Percentiles rank a stretch among this genome's conserved stretches.
These are phyloP conservation scores for Colletotrichum gigasporum DNA, from an alignment of 2,329 filamentous ascomycete species.

Conservation along the genomic window DNA sequence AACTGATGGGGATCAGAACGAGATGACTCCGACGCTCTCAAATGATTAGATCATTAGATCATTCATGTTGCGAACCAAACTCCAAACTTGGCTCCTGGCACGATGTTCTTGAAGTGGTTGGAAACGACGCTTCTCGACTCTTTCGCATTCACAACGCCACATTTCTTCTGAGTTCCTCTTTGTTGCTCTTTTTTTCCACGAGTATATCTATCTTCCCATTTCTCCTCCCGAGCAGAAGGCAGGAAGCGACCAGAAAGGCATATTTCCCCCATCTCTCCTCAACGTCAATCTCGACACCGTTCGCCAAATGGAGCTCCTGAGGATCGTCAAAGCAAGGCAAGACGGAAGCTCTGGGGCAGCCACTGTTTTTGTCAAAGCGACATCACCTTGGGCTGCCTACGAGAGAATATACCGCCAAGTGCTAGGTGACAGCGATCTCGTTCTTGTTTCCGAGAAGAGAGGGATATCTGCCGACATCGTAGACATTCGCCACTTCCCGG, in stretches of 20 bases:
- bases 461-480: not conserved
- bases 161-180: not conserved
- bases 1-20: not conserved
- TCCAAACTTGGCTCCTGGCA: not conserved
- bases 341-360: not conserved
- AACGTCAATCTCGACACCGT: not conserved
- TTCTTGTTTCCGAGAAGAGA: not conserved
- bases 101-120: not conserved
- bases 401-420: not conserved
- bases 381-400: not conserved
- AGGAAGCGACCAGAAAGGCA: too few relatives aligned
- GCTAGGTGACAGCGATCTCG: not conserved
- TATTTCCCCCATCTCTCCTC: not conserved
- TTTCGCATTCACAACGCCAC: too few relatives aligned
- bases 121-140: not conserved
- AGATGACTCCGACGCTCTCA: not conserved
- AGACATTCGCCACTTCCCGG: not conserved
- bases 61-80: not conserved
- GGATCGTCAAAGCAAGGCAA: not conserved
- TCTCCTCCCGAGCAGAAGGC: too few relatives aligned
- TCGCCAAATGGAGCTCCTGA: not conserved
- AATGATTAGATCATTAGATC: not conserved
- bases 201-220: not conserved
- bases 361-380: not conserved
- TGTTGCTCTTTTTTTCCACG: not conserved